Base-by-base conservation (phyloP, 2,329 filamentous ascomycete species). In the Calonectria ilicicola region DNA sequence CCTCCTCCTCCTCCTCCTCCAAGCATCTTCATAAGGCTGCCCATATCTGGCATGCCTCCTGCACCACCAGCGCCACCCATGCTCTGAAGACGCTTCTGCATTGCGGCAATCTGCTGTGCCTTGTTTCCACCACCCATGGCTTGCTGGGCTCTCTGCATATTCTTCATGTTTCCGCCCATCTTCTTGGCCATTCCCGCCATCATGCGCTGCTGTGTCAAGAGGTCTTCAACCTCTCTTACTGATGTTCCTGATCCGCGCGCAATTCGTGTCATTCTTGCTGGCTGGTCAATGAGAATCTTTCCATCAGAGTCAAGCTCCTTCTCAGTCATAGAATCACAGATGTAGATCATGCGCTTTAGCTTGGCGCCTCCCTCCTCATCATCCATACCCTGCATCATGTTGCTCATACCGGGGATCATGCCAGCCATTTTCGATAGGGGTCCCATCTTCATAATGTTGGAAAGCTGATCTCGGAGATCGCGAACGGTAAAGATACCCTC, bases 371-470 rank as follows among this genome's bases (percentile, higher is more conserved):
- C 96, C 81, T 98, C 97, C 81, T 98, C 96, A 81, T 99, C 97
- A 81, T 98, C 96, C 91, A 98, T 97, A 46, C 95, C 95, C 66
- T 95, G 93, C 91, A 98, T 98, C 89, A 98, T 93, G 81, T 94
- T 94, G 77, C 93, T 93, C 84, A 99, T 93, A 32, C 97, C 97
- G 0, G 97, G 97, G 75, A 99, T 98, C 97, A 99, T 99, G 79
- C 96, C 95, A 0, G 96, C 97, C 91, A 99, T 97, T 83, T 99
- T 98, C 21, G 94, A 97, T 1, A 99, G 86, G 0, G 97, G 97
- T 0, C 97, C 97, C 97, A 99, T 98, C 87, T 99, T 99, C 95
- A 98, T 98, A 81, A 99, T 98, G 81, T 98, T 98, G 71, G 93
- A 94, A 15, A 99, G 91, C 82, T 99, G 97, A 82, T 99, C 97